Evolutionary conservation across 164 flowering plant genomes (phyloP), one percentile per base, ranked within the genome.

Genomic region (Vitis rotundifolia): DNA sequence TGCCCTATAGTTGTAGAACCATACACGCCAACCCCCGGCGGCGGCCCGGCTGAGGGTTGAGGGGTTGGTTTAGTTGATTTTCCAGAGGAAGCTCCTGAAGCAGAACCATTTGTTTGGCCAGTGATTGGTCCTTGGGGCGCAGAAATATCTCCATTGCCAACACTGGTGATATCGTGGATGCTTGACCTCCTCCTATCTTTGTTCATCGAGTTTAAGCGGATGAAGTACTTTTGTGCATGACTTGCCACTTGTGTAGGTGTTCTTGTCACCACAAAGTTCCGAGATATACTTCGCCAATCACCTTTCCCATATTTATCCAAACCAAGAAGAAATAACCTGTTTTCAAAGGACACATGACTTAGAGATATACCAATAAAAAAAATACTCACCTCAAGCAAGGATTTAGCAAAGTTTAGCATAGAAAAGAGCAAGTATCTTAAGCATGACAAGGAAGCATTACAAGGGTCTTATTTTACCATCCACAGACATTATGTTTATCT

Each of bases 201-300:
- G 84, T 91, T 93, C 89, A 90, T 91, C 0, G 98, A 91, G 82
- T 91, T 93, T 68, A 91, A 68, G 60, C 98, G 93, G 53, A 91
- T 93, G 80, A 91, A 93, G 70, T 91, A 93, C 76, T 93, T 93
- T 64, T 93, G 98, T 0, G 98, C 98, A 76, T 92, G 98, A 77
- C 98, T 93, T 2, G 97, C 97, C 67, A 92, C 97, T 77, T 92
- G 97, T 10, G 97, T 92, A 8, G 98, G 98, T 6, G 98, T 93
- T 71, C 98, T 84, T 1, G 98, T 86, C 53, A 90, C 91, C 64
- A 93, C 98, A 72, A 87, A 93, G 79, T 93, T 91, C 3, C 98
- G 80, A 2, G 98, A 93, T 71, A 93, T 93, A 75, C 97, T 93
- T 52, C 98, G 82, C 98, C 98, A 93, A 66, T 93, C 98, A 6